A percentile compares a stretch with the other conserved stretches of the same genome.
Evolutionary conservation across 2,329 filamentous ascomycete species (phyloP).

Genomic region (Aphanocladium album): DNA sequence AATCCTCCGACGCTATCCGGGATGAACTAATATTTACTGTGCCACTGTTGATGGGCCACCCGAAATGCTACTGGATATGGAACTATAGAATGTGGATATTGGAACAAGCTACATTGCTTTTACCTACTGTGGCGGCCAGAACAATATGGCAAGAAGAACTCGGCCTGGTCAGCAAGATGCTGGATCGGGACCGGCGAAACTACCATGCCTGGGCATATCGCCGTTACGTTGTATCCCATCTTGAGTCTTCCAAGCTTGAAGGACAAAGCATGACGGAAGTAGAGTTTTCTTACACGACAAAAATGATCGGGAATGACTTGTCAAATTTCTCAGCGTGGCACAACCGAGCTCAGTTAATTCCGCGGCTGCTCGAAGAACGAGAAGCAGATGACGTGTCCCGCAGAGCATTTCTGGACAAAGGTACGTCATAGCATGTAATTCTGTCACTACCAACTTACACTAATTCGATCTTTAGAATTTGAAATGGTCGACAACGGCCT

Average conservation of each 20-base stretch:
- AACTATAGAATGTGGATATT: conserved; percentile 89
- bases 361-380: conserved; percentile 67
- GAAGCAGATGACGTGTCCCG: conserved; percentile 58
- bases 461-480: conserved; percentile 53
- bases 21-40: conserved; percentile 78
- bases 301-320: conserved; percentile 77
- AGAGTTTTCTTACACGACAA: conserved; percentile 87
- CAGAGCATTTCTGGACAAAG: conserved; percentile 64
- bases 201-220: conserved; percentile 97
- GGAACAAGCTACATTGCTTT: conserved; percentile 59
- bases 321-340: conserved; percentile 99
- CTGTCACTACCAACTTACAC: background rate
- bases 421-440: conserved; percentile 34
- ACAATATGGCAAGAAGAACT: conserved; percentile 82
- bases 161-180: conserved; percentile 78
- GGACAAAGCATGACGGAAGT: conserved; percentile 64
- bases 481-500: conserved; percentile 70
- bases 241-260: conserved; percentile 56
- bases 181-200: conserved; percentile 79
- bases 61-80: conserved; percentile 99
- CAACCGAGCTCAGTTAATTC: conserved; percentile 77
- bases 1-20: conserved; percentile 48
- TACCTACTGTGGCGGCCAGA: conserved; percentile 52
- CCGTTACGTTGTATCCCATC: conserved; percentile 66
- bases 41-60: conserved; percentile 75